Conservation (phyloP, 75 land plant genomes). For the Picea sitchensis region DNA sequence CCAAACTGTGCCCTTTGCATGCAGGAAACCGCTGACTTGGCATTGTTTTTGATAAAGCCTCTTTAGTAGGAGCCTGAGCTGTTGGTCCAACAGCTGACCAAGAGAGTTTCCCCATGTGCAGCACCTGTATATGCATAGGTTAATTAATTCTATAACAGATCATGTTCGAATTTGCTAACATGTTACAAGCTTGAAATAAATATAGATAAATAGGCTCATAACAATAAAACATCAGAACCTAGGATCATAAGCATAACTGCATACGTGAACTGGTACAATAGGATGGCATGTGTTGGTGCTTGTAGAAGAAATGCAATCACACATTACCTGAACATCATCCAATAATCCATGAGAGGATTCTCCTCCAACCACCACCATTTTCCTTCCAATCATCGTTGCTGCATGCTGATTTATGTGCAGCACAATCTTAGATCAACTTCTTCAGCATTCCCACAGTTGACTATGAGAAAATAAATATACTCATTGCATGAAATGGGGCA, state of each 20-base stretch:
- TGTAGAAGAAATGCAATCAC: not conserved
- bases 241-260: not conserved
- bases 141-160: not conserved
- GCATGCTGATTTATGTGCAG: slow-evolving; percentile 66
- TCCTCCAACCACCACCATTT: slow-evolving; percentile 96
- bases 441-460: not conserved
- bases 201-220: not conserved
- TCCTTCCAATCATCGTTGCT: slow-evolving; percentile 88
- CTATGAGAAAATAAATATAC: not conserved
- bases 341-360: slow-evolving; percentile 63
- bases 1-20: slow-evolving; percentile 96
- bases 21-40: slow-evolving; percentile 67
- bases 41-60: slow-evolving; percentile 41
- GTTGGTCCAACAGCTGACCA: slow-evolving; percentile 51
- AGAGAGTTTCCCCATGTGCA: slow-evolving; percentile 68
- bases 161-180: not conserved
- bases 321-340: slow-evolving; percentile 79
- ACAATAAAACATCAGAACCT: slow-evolving; percentile 1
- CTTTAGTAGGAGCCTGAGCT: slow-evolving; percentile 28
- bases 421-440: not conserved
- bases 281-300: not conserved
- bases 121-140: slow-evolving; percentile 41
- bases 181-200: not conserved
- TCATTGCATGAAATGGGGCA: not conserved
- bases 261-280: not conserved